Percentiles rank a stretch among this genome's conserved stretches.
phyloP scores from a whole-genome alignment of 2,329 filamentous ascomycete genomes.

The Claviceps pusilla region DNA sequence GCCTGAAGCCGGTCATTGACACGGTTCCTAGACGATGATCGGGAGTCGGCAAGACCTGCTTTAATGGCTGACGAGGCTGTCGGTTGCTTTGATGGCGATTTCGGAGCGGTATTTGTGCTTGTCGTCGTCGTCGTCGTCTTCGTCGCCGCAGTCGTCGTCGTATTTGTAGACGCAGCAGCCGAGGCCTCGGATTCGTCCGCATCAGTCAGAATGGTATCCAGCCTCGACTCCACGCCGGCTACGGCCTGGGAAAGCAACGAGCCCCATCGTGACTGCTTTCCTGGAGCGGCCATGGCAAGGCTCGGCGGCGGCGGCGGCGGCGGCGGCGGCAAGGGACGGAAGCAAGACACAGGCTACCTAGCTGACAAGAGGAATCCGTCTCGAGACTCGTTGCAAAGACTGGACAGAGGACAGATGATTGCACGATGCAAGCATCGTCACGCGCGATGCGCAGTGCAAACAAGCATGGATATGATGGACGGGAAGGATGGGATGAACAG shows the following conservation, averaged over 20 bases:
- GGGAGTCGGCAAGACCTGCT: constrained; percentile 30
- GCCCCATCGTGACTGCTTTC: constrained; percentile 49
- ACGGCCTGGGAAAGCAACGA: constrained; percentile 79
- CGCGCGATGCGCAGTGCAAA: neutral
- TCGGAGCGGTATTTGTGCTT: constrained; percentile 7
- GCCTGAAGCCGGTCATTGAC: constrained; percentile 78
- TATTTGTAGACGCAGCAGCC: constrained; percentile 1
- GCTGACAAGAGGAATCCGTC: neutral
- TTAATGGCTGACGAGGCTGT: constrained; percentile 18
- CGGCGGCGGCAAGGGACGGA: neutral
- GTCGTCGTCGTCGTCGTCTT: neutral
- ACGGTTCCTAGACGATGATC: constrained; percentile 47
- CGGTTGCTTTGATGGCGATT: constrained; percentile 5
- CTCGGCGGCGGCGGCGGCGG: neutral
- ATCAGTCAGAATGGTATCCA: constrained; percentile 84
- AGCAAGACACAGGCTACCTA: neutral
- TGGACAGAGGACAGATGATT: too few relatives aligned
- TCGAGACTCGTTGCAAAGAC: neutral
- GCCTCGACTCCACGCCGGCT: constrained; percentile 78
- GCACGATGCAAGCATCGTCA: neutral
- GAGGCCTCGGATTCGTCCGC: constrained; percentile 36
- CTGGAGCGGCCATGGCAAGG: constrained; percentile 31
- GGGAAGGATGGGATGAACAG: neutral
- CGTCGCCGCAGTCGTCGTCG: neutral
- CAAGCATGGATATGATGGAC: neutral